Conservation (phyloP, 352 stramenopile species). For the Plasmopara muralis region DNA sequence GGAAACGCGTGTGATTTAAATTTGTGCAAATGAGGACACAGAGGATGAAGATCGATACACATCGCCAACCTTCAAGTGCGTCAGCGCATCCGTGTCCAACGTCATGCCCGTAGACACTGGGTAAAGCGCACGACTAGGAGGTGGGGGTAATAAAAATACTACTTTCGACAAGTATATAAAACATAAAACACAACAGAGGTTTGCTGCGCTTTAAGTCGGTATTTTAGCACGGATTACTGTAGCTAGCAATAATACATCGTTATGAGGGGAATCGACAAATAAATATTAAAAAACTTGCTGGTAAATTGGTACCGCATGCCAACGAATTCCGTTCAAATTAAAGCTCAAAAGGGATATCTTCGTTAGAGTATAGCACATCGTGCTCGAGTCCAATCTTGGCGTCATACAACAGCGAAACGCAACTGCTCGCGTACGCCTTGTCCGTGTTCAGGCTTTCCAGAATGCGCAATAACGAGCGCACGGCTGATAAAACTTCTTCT, state of each 20-base stretch:
- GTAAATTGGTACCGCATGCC: too few relatives aligned
- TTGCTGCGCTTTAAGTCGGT: too few relatives aligned
- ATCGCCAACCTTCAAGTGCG: constrained; percentile 20
- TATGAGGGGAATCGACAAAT: too few relatives aligned
- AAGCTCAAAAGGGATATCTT: constrained; percentile 78
- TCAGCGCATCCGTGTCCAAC: constrained; percentile 12
- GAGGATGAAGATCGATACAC: background rate
- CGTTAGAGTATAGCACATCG: constrained; percentile 74
- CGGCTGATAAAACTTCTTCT: constrained; percentile 67
- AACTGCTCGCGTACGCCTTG: constrained; percentile 56
- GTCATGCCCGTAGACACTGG: constrained; percentile 10
- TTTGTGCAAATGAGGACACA: background rate
- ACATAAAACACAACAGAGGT: too few relatives aligned
- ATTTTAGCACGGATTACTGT: too few relatives aligned
- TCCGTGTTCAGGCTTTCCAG: constrained; percentile 53
- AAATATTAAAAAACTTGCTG: background rate
- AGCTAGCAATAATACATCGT: too few relatives aligned
- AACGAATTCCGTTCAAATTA: constrained; percentile 13
- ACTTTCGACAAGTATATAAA: background rate
- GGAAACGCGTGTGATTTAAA: background rate
- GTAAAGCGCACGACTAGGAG: background rate
- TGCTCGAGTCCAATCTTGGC: constrained; percentile 77
- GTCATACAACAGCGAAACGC: constrained; percentile 74
- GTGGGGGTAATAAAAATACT: background rate
- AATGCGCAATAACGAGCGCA: constrained; percentile 69